These are phyloP conservation scores for Chrysosporium queenslandicum DNA, from an alignment of 2,329 filamentous ascomycete genomes.

Conservation along the genomic window DNA sequence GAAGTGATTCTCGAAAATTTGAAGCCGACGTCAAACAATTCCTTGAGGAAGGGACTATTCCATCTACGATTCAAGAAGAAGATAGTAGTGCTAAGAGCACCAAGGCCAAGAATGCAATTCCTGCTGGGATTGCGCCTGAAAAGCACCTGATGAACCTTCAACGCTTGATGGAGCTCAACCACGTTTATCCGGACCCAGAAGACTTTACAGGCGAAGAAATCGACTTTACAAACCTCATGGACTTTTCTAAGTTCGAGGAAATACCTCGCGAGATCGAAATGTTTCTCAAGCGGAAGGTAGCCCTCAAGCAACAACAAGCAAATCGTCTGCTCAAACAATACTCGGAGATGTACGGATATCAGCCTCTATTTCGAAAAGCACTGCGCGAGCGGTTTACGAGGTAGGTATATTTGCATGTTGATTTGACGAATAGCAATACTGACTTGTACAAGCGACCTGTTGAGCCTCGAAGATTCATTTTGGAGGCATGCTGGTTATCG, in stretches of 20 bases:
- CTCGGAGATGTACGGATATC: constrained; percentile 20
- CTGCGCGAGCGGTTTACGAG: constrained; percentile 23
- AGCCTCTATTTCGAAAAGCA: constrained; percentile 21
- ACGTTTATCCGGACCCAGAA: constrained; percentile 15
- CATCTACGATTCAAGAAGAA: neutral
- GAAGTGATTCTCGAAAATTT: neutral
- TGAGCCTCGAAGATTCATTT: constrained; percentile 17
- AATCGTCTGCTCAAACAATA: constrained; percentile 19
- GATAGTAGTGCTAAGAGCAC: too few species aligned
- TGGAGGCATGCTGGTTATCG: constrained; percentile 21
- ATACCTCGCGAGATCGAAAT: neutral
- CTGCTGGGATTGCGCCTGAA: neutral
- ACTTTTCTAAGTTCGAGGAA: neutral
- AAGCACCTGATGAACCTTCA: constrained; percentile 7
- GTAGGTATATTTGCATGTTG: constrained; percentile 16
- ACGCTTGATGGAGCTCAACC: constrained; percentile 8
- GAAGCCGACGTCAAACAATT: constrained; percentile 3
- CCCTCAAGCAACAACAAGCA: constrained; percentile 19
- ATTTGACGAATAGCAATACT: neutral
- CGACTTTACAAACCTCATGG: constrained; percentile 8
- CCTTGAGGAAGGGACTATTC: neutral
- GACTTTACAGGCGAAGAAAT: constrained; percentile 23
- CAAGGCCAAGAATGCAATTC: neutral
- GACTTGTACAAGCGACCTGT: constrained; percentile 7
- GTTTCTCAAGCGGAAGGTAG: constrained; percentile 13